Evolutionary conservation across 192 early-diverging fungal genomes (phyloP).

Genomic region (Phycomyces nitens): DNA sequence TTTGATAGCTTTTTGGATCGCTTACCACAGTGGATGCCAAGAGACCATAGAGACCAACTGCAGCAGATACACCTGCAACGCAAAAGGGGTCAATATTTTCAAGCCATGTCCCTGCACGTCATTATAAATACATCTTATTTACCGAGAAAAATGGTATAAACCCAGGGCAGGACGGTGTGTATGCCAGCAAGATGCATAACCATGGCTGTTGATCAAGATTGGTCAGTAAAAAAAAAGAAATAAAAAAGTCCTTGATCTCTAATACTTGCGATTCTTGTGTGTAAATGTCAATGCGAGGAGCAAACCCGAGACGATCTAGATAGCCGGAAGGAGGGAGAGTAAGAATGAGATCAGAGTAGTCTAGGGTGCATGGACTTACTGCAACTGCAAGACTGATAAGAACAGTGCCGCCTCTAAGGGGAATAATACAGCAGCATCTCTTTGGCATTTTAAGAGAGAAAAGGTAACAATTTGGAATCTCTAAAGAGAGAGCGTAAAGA

Average conservation of each 20-base stretch:
- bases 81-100: neutral
- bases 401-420: conserved; percentile 19
- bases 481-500: conserved; percentile 1
- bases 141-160: conserved; percentile 25
- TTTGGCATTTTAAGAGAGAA: conserved; percentile 20
- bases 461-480: neutral
- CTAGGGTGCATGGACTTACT: conserved; percentile 10
- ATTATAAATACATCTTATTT: conserved; percentile 1
- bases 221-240: neutral
- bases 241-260: neutral
- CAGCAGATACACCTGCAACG: conserved; percentile 9
- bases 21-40: conserved; percentile 12
- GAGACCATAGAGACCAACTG: conserved; percentile 13
- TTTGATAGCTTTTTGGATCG: too few species aligned
- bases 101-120: neutral
- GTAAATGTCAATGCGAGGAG: conserved; percentile 23
- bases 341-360: neutral
- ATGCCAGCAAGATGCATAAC: conserved; percentile 25
- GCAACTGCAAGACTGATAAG: conserved; percentile 12
- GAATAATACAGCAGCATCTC: conserved; percentile 34
- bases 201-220: conserved; percentile 22
- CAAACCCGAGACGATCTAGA: conserved; percentile 20
- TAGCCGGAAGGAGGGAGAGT: neutral
- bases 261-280: conserved; percentile 32
- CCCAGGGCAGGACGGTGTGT: conserved; percentile 22